Conservation (phyloP, 176 grass and related monocot genomes). For the Metroxylon sagu region DNA sequence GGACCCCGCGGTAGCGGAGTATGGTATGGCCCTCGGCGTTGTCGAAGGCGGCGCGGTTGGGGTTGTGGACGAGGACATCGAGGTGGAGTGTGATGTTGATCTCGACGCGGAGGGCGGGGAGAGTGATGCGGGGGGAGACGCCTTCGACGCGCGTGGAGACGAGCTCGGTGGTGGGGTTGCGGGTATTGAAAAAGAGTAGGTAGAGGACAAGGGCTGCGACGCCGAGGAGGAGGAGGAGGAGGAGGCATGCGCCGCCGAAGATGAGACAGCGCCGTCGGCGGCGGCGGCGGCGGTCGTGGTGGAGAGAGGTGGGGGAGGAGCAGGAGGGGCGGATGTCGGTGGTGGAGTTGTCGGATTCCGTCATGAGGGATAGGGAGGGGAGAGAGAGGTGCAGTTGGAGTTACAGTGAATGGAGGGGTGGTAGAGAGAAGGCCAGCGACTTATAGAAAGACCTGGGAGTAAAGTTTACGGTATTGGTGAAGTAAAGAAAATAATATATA, state of each 20-base stretch:
- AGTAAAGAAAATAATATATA: too few species aligned
- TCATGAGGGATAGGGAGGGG: constrained; percentile 6
- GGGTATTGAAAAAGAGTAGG: constrained; percentile 43
- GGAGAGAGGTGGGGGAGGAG: background rate
- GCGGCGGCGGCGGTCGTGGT: background rate
- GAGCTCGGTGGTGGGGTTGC: constrained; percentile 43
- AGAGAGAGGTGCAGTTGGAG: background rate
- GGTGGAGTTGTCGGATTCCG: constrained; percentile 10
- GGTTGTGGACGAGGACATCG: constrained; percentile 50
- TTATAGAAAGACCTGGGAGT: too few species aligned
- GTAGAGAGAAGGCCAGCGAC: too few species aligned
- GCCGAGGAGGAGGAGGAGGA: constrained; percentile 30
- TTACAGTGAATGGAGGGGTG: too few species aligned
- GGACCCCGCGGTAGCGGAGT: constrained; percentile 46
- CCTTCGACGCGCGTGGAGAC: constrained; percentile 38
- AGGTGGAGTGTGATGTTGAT: constrained; percentile 68
- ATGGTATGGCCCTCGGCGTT: constrained; percentile 20
- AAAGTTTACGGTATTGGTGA: too few species aligned
- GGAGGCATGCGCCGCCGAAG: constrained; percentile 24
- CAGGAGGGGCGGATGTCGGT: too few species aligned
- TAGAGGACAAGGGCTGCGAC: constrained; percentile 30
- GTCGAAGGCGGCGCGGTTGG: constrained; percentile 55
- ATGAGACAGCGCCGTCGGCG: constrained; percentile 20
- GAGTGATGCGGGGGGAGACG: constrained; percentile 21
- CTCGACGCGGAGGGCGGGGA: constrained; percentile 22